A percentile compares a stretch with the other conserved stretches of the same genome.
phyloP scores from a whole-genome alignment of 2,329 filamentous ascomycete species.

The Neofusicoccum ribis region DNA sequence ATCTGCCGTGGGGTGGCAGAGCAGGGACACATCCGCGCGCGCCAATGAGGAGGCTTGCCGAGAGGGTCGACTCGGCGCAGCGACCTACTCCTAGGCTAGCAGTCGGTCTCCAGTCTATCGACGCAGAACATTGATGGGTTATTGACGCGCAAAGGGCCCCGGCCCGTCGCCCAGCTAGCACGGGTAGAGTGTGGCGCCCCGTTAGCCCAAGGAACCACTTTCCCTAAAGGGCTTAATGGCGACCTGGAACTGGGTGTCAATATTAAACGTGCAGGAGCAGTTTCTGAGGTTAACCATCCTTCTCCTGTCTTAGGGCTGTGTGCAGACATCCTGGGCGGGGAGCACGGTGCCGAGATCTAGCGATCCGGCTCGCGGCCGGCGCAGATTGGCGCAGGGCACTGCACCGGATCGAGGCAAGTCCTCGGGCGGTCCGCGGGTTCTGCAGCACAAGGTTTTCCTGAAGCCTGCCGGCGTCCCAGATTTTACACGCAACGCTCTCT shows the following conservation, averaged over 20 bases:
- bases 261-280: neutral
- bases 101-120: slow-evolving; percentile 2
- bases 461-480: neutral
- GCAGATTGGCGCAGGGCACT: neutral
- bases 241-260: neutral
- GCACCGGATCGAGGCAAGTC: neutral
- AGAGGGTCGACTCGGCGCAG: neutral
- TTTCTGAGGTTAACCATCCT: neutral
- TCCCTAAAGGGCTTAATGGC: neutral
- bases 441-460: slow-evolving; percentile 3
- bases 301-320: neutral
- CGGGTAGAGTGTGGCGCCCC: slow-evolving; percentile 1
- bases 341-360: neutral
- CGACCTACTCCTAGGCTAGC: neutral
- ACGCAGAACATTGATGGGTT: slow-evolving; percentile 5
- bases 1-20: neutral
- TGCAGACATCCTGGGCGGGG: neutral
- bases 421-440: neutral
- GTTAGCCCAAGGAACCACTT: neutral
- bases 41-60: neutral
- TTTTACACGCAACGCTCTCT: neutral
- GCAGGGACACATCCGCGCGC: neutral
- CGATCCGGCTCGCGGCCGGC: neutral
- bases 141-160: slow-evolving; percentile 2
- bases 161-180: neutral